phyloP scores from a whole-genome alignment of 1,284 basidiomycete genomes.

The Leccinum subfulvum region DNA sequence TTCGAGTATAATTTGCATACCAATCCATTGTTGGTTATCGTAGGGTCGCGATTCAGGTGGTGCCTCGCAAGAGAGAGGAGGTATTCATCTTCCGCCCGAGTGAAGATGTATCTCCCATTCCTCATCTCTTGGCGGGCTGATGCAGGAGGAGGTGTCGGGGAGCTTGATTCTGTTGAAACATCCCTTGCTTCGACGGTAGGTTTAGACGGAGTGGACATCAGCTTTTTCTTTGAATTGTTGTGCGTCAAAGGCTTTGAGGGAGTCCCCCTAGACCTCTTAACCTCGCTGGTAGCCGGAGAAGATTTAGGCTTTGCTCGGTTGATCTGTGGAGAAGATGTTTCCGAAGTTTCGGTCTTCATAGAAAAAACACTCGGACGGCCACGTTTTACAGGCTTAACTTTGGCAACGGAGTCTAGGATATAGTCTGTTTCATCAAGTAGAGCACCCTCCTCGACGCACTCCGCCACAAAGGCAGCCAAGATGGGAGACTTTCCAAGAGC shows the following conservation, averaged over 20 bases:
- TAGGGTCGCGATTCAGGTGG: conserved; percentile 40
- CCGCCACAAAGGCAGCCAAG: conserved; percentile 51
- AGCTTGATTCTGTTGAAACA: conserved; percentile 21
- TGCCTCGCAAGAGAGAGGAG: conserved; percentile 34
- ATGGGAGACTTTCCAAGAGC: conserved; percentile 41
- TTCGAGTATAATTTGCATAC: conserved; percentile 37
- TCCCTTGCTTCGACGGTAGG: background rate
- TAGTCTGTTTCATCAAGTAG: conserved; percentile 48
- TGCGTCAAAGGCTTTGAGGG: conserved; percentile 1
- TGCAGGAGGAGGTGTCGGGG: conserved; percentile 47
- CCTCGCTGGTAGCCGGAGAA: conserved; percentile 2
- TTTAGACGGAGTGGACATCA: background rate
- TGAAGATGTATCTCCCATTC: conserved; percentile 41
- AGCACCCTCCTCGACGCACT: conserved; percentile 46
- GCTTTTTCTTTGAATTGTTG: conserved; percentile 13
- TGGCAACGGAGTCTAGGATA: conserved; percentile 22
- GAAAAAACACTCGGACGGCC: conserved; percentile 23
- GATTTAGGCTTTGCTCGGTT: conserved; percentile 11
- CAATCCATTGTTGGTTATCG: conserved; percentile 33
- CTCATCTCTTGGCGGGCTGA: conserved; percentile 25
- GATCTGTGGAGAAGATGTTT: background rate
- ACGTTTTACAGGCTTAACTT: conserved; percentile 18
- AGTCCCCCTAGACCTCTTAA: conserved; percentile 7
- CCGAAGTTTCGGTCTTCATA: conserved; percentile 13
- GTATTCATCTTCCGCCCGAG: conserved; percentile 47